Conservation (phyloP, 2,329 filamentous ascomycete species). For the Fusarium stilboides region DNA sequence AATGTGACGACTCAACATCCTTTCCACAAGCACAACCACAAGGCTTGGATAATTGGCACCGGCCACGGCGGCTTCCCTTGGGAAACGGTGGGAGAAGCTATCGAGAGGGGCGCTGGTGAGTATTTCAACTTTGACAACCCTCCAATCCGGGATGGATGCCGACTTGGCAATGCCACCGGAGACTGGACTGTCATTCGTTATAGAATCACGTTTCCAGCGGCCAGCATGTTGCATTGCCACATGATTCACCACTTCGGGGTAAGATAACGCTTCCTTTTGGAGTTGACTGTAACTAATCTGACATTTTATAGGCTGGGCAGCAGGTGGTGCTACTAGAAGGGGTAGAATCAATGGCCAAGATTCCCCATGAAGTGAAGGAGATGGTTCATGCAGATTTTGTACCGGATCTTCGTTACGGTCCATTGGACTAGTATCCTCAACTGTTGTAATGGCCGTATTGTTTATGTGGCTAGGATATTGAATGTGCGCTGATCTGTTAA, state of each 20-base stretch:
- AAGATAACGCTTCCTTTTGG: not conserved
- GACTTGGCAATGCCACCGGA: not conserved
- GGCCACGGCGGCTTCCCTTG: not conserved
- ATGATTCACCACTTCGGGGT: constrained; percentile 4
- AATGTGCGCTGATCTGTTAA: too few relatives aligned
- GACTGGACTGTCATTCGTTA: constrained; percentile 3
- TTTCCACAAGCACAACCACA: constrained; percentile 6
- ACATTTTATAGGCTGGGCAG: not conserved
- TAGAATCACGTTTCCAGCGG: not conserved
- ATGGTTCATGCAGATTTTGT: constrained; percentile 1
- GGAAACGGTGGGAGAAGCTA: not conserved
- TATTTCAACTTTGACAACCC: not conserved
- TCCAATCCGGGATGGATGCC: not conserved
- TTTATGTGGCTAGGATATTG: too few relatives aligned
- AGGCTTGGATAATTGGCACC: constrained; percentile 2
- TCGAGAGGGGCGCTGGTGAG: not conserved
- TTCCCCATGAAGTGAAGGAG: not conserved
- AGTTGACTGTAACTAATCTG: not conserved
- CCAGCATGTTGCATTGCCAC: constrained; percentile 8
- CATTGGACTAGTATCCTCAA: not conserved
- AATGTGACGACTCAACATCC: not conserved
- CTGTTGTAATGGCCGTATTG: too few relatives aligned
- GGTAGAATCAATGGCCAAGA: not conserved
- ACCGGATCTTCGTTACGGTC: not conserved
- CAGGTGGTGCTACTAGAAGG: constrained; percentile 3